Evolutionary conservation across 352 stramenopile genomes (phyloP).

Genomic region (Pythium apleroticum): DNA sequence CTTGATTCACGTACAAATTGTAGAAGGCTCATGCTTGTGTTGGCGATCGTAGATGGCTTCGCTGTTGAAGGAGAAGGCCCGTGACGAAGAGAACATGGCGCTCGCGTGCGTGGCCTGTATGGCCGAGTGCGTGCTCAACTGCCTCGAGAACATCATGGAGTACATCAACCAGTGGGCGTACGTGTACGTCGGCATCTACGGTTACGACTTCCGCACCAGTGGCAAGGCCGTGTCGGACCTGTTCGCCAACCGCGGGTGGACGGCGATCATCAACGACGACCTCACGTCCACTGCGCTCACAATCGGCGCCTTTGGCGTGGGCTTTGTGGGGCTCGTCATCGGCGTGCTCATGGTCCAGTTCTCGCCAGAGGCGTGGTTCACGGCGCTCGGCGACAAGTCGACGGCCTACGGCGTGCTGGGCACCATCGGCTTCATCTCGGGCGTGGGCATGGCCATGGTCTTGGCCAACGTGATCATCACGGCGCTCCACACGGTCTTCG

Average conservation of each 20-base stretch:
- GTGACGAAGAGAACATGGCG: constrained; percentile 70
- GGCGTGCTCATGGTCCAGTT: constrained; percentile 73
- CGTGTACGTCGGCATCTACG: constrained; percentile 90
- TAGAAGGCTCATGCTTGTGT: constrained; percentile 10
- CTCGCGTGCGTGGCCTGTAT: constrained; percentile 85
- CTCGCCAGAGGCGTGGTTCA: constrained; percentile 57
- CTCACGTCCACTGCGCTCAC: constrained; percentile 78
- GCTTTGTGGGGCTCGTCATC: constrained; percentile 70
- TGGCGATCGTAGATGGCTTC: constrained; percentile 45
- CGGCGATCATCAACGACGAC: constrained; percentile 90
- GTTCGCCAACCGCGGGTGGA: constrained; percentile 86
- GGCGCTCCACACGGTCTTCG: constrained; percentile 84
- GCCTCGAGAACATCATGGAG: constrained; percentile 83
- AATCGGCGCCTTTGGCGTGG: constrained; percentile 81
- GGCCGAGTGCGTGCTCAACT: constrained; percentile 84
- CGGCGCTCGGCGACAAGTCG: constrained; percentile 44
- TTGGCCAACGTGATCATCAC: constrained; percentile 82
- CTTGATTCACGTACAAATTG: neutral
- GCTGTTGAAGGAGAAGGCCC: constrained; percentile 64
- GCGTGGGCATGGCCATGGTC: constrained; percentile 82
- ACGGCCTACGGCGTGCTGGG: constrained; percentile 56
- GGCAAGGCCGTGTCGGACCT: constrained; percentile 89
- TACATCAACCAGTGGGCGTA: constrained; percentile 92
- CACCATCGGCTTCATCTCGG: constrained; percentile 75
- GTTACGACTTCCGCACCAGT: constrained; percentile 81